These are phyloP conservation scores for Perilla frutescens DNA, from an alignment of 257 asterid genomes.

Conservation along the genomic window DNA sequence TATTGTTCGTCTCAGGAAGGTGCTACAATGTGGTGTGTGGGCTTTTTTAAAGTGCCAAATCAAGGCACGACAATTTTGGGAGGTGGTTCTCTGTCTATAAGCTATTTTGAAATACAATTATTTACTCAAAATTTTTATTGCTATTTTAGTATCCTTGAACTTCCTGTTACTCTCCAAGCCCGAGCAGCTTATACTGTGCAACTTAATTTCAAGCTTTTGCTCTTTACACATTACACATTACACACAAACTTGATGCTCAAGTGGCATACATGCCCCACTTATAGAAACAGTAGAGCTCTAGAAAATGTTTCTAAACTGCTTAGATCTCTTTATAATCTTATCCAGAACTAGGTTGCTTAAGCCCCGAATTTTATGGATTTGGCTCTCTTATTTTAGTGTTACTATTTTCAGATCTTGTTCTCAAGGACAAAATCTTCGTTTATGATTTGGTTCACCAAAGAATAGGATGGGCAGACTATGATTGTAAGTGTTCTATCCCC, in stretches of 20 bases:
- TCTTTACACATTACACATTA: neutral
- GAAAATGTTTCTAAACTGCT: neutral
- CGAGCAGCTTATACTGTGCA: neutral
- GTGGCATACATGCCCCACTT: neutral
- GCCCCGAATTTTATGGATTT: constrained; percentile 1
- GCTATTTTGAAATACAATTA: constrained; percentile 15
- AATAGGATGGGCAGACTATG: constrained; percentile 72
- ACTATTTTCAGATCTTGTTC: constrained; percentile 58
- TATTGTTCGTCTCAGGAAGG: constrained; percentile 59
- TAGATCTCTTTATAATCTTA: neutral
- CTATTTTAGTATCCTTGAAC: neutral
- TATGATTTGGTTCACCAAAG: constrained; percentile 62
- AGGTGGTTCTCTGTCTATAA: constrained; percentile 52
- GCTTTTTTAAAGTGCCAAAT: constrained; percentile 64
- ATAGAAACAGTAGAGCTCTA: neutral
- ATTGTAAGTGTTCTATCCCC: constrained; percentile 47
- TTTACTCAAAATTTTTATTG: constrained; percentile 9
- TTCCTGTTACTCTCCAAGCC: constrained; percentile 2
- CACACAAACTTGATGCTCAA: neutral
- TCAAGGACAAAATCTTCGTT: constrained; percentile 69
- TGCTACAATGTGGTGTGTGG: constrained; percentile 81
- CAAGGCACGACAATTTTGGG: constrained; percentile 79
- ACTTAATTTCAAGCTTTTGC: neutral
- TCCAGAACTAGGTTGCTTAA: neutral
- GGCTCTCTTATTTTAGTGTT: constrained; percentile 15